These are phyloP conservation scores for Populus hybrid DNA, from an alignment of 441 rosid species.

Conservation along the genomic window DNA sequence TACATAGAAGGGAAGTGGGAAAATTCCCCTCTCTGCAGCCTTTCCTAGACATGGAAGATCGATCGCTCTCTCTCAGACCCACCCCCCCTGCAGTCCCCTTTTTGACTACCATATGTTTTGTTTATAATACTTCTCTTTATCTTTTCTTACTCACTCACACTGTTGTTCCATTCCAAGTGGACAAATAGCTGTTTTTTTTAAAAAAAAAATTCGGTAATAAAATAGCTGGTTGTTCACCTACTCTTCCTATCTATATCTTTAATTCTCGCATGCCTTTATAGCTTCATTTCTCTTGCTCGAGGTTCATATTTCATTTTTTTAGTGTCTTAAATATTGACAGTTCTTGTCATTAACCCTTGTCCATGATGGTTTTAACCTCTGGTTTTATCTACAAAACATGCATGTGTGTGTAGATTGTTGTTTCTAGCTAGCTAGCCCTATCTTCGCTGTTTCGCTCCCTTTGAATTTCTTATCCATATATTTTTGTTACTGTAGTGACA, in stretches of 20 bases:
- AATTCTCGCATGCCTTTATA: not conserved
- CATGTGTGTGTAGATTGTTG: conserved; percentile 16
- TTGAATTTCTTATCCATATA: not conserved
- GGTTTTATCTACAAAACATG: conserved; percentile 21
- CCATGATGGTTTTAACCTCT: conserved; percentile 29
- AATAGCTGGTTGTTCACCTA: not conserved
- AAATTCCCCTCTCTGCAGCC: conserved; percentile 22
- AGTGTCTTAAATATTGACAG: not conserved
- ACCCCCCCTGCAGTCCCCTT: not conserved
- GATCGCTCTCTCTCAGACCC: conserved; percentile 16
- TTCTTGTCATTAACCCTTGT: conserved; percentile 13
- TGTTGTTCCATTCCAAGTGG: conserved; percentile 13
- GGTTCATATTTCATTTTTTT: not conserved
- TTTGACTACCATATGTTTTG: conserved; percentile 9
- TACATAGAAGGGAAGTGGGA: conserved; percentile 29
- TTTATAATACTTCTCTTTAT: not conserved
- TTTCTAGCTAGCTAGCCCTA: not conserved
- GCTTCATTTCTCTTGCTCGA: not conserved
- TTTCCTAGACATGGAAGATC: conserved; percentile 34
- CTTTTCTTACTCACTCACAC: not conserved
- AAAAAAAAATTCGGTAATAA: no score
- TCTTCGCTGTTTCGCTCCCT: not conserved
- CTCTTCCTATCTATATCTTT: not conserved
- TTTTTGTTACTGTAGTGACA: no score
- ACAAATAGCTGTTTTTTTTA: conserved; percentile 10